Evolutionary conservation across 148 eudicot genomes (phyloP), one percentile per base, ranked within the genome.

Genomic region (Beta vulgaris): DNA sequence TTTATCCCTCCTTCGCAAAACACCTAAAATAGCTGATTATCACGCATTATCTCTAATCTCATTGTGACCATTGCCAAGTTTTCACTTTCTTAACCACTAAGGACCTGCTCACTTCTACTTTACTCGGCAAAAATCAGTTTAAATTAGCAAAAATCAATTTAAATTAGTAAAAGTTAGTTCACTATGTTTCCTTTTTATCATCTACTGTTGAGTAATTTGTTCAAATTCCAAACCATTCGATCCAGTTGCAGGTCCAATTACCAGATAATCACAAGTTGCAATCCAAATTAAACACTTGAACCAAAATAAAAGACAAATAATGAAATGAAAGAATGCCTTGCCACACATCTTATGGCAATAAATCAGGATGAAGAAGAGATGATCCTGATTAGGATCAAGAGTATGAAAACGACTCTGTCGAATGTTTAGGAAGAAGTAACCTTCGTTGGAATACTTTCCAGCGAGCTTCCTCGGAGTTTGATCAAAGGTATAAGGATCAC

Each of bases 261-360:
- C 3, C 62, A 28, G 1, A 57, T 12, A 28, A 58, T 58, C 16
- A 58, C 13, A 58, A 13, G 4, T 11, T 25, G 62, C 29, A 58
- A 58, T 26, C 15, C 62, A 58, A 58, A 26, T 55, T 13, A 49
- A 29, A 15, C 25, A 14, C 34, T 13, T 48, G 23, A 54, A 49
- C 15, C 23, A 36, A 37, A 23, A 16, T 3, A 26, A 28, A 40
- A 5, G 15, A 59, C 28, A 4, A 28, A 8, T 43, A 15, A 40
- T 5, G 23, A 9, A 0, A 39, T 58, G 55, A n/a, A 14, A 13
- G 37, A n/a, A 4, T 75, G 91, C 98, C 96, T 91, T 91, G 55
- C 93, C 98, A 62, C 93, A 84, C 98, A 94, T 94, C 97, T 90
- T 94, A 87, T 91, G 98, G 62, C 97, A 90, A 9, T 96, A 94